Base-by-base conservation (phyloP, 352 stramenopile genomes). In the Pythium monospermum region DNA sequence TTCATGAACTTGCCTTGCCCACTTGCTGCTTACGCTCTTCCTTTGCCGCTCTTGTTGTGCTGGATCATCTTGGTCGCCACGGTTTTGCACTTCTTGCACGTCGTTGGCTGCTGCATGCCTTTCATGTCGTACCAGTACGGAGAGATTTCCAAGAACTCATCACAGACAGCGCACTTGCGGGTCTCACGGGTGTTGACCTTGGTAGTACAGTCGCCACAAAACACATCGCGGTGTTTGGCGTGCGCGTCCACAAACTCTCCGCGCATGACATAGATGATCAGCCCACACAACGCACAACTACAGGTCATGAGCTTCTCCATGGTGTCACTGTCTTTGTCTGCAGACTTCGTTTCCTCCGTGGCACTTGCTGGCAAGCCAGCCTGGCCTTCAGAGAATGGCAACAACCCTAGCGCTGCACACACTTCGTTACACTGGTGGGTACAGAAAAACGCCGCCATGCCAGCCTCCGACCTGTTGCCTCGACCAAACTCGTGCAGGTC, bases 391-490 rank as follows among this genome's bases (percentile, higher is more conserved):
- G 23, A 35, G 7, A 60, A 43, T 35, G 61, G 33, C 7, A 49
- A 15, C n/a, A 77, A 30, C 7, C n/a, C 27, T 1, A 76, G 39
- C n/a, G 53, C 32, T 11, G 6, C 45, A 15, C 70, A 76, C 2
- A 75, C 22, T 0, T 10, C 7, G 40, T 76, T 80, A 36, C 67
- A 80, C 28, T 61, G 1, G 25, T 76, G 67, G 2, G 64, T 66
- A 1, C 21, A 57, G 28, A 80, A 76, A 45, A 80, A 80, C 0
- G 47, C 39, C 4, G 49, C 30, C 56, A 80, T 74, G 1, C 67
- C 70, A 27, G 26, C 40, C 16, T 64, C 33, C 2, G 32, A 42
- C 8, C 65, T 30, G 19, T 80, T 76, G 2, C 64, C 58, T 15
- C 30, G 60, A 0, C 61, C 68, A 43, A 69, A 76, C 8, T 32